A percentile compares a stretch with the other conserved stretches of the same genome.
phyloP scores from a whole-genome alignment of 352 stramenopile species.

The Globisporangium recalcitrans region DNA sequence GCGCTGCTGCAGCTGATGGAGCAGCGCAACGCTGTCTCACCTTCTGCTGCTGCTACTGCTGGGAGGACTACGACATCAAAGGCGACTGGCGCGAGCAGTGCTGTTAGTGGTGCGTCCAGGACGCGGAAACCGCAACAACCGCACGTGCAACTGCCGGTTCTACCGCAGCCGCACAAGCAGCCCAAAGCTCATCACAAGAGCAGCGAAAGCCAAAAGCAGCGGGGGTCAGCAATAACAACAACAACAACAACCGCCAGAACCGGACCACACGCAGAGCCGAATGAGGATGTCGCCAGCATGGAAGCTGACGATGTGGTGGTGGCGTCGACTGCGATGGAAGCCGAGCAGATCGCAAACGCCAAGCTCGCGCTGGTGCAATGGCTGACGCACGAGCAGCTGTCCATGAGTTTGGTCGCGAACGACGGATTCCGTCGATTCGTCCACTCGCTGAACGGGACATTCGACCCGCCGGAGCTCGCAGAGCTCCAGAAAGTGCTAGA shows the following conservation, averaged over 20 bases:
- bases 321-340: background rate
- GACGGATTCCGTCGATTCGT: constrained; percentile 34
- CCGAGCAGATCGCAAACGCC: constrained; percentile 14
- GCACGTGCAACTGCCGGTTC: too few species aligned
- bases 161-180: background rate
- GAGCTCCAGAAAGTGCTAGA: constrained; percentile 27
- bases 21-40: constrained; percentile 30
- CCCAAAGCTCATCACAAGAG: background rate
- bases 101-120: background rate
- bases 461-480: constrained; percentile 21
- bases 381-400: constrained; percentile 42
- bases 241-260: too few species aligned
- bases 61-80: constrained; percentile 11
- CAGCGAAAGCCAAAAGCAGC: background rate
- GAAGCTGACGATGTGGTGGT: too few species aligned
- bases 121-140: constrained; percentile 10
- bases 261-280: background rate
- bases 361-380: constrained; percentile 34
- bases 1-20: constrained; percentile 47
- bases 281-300: background rate
- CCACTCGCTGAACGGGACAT: constrained; percentile 30
- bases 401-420: constrained; percentile 34
- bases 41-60: constrained; percentile 8
- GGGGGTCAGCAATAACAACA: background rate
- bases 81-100: background rate